Percentiles rank a stretch among this genome's conserved stretches.
Conservation (phyloP, 2,329 filamentous ascomycete species). For the Clonostachys solani region DNA sequence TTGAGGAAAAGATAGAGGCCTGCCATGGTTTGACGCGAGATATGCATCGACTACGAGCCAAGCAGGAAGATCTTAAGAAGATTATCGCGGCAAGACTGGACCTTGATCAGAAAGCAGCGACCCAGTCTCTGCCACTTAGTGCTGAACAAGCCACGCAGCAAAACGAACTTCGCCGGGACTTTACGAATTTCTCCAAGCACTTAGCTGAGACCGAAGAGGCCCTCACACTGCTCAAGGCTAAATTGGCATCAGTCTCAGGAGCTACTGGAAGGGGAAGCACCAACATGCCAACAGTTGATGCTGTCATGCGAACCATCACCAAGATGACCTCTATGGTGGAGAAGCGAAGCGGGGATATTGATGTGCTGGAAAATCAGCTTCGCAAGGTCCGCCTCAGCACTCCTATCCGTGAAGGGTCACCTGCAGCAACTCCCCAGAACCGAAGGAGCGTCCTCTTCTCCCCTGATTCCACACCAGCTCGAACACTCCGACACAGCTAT, state of each 20-base stretch:
- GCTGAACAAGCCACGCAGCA: slow-evolving; percentile 82
- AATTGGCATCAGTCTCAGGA: slow-evolving; percentile 58
- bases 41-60: slow-evolving; percentile 65
- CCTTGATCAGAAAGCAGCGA: slow-evolving; percentile 59
- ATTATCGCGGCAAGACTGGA: slow-evolving; percentile 69
- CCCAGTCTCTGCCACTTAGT: slow-evolving; percentile 70
- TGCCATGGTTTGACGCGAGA: slow-evolving; percentile 68
- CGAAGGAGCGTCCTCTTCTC: slow-evolving; percentile 32
- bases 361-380: slow-evolving; percentile 84
- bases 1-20: slow-evolving; percentile 63
- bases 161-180: slow-evolving; percentile 74
- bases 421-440: slow-evolving; percentile 30
- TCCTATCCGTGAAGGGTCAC: slow-evolving; percentile 36
- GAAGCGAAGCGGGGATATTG: slow-evolving; percentile 85
- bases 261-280: slow-evolving; percentile 37
- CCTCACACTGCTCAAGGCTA: slow-evolving; percentile 73
- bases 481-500: slow-evolving; percentile 33
- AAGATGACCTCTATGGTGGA: slow-evolving; percentile 94
- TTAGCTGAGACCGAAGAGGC: slow-evolving; percentile 78
- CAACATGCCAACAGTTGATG: slow-evolving; percentile 79
- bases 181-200: slow-evolving; percentile 67
- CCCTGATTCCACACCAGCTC: slow-evolving; percentile 35
- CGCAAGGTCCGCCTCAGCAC: slow-evolving; percentile 60
- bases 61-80: slow-evolving; percentile 74
- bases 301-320: slow-evolving; percentile 82